Percentiles rank a stretch among this genome's conserved stretches.
Conservation (phyloP, 2,329 filamentous ascomycete genomes). For the Aureobasidium namibiae region DNA sequence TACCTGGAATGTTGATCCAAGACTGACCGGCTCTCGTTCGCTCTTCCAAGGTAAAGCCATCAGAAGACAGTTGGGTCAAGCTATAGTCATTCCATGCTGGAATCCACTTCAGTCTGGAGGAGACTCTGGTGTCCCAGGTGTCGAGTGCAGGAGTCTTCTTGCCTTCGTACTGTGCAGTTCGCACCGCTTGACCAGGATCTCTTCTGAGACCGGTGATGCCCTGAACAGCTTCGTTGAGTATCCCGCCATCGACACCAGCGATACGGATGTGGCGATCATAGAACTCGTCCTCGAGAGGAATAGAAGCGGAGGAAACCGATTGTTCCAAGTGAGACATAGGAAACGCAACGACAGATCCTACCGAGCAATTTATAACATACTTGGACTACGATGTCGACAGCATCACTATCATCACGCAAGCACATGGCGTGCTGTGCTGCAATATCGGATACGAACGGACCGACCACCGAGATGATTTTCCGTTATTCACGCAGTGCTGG, state of each 20-base stretch:
- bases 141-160: not conserved
- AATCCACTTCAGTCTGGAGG: not conserved
- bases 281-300: not conserved
- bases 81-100: not conserved
- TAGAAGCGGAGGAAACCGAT: not conserved
- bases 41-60: not conserved
- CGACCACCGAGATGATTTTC: not conserved
- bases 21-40: not conserved
- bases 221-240: not conserved
- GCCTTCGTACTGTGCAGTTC: not conserved
- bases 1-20: not conserved
- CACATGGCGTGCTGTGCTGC: not conserved
- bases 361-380: not conserved
- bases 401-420: not conserved
- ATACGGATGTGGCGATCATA: not conserved
- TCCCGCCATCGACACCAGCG: not conserved
- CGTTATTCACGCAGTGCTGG: not conserved
- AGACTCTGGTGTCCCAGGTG: not conserved
- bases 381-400: not conserved
- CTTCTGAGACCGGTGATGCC: not conserved
- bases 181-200: not conserved
- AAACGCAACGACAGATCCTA: not conserved
- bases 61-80: not conserved
- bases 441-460: not conserved
- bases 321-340: not conserved